A percentile compares a stretch with the other conserved stretches of the same genome.
phyloP scores from a whole-genome alignment of 2,329 filamentous ascomycete genomes.

The Alternaria panax region DNA sequence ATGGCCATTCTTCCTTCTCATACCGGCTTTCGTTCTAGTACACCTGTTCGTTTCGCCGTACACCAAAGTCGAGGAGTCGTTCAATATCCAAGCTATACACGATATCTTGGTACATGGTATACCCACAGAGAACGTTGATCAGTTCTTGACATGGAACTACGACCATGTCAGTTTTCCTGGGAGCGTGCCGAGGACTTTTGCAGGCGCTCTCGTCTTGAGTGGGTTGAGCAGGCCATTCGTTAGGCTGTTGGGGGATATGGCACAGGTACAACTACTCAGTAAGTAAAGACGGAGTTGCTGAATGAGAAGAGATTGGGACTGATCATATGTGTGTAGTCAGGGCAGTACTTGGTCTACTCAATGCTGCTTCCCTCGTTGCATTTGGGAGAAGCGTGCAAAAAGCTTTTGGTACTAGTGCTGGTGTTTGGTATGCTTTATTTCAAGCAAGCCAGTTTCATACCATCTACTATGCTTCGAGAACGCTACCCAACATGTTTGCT shows the following conservation, averaged over 20 bases:
- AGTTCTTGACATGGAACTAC: slow-evolving; percentile 69
- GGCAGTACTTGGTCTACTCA: slow-evolving; percentile 77
- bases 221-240: slow-evolving; percentile 74
- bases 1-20: slow-evolving; percentile 41
- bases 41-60: slow-evolving; percentile 82
- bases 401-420: slow-evolving; percentile 72
- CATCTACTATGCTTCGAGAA: slow-evolving; percentile 89
- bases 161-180: slow-evolving; percentile 93
- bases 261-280: slow-evolving; percentile 67
- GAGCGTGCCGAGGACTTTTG: slow-evolving; percentile 88
- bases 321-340: slow-evolving; percentile 61
- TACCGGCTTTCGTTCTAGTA: slow-evolving; percentile 55
- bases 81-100: slow-evolving; percentile 93
- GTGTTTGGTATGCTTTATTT: slow-evolving; percentile 80
- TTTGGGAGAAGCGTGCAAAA: slow-evolving; percentile 70
- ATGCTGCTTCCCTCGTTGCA: slow-evolving; percentile 71
- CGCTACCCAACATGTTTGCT: slow-evolving; percentile 95
- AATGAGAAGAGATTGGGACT: not conserved
- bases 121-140: slow-evolving; percentile 63
- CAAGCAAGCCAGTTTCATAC: slow-evolving; percentile 90
- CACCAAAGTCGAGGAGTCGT: slow-evolving; percentile 98
- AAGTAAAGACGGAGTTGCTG: slow-evolving; percentile 17
- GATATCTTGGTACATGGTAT: slow-evolving; percentile 86
- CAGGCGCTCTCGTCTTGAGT: slow-evolving; percentile 80
- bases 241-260: slow-evolving; percentile 61